phyloP scores from a whole-genome alignment of 345 rosid species.

The Boechera stricta region DNA sequence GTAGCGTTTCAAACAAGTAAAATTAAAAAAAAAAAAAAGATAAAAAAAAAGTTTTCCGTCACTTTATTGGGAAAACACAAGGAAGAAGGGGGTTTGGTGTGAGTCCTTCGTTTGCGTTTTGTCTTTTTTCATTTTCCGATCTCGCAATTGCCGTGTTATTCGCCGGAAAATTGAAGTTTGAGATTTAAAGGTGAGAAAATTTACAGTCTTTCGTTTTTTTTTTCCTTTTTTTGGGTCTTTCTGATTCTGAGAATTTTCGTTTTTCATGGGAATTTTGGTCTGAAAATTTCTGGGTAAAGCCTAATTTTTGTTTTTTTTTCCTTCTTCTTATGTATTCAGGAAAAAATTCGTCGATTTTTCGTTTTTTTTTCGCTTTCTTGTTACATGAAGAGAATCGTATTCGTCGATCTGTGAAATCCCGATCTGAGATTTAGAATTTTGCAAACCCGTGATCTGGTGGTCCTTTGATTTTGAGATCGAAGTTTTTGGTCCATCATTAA shows the following conservation, averaged over 20 bases:
- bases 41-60: constrained; percentile 24
- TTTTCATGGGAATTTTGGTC: background rate
- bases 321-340: background rate
- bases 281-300: background rate
- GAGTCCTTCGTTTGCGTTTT: constrained; percentile 32
- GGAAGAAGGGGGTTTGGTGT: constrained; percentile 43
- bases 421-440: constrained; percentile 38
- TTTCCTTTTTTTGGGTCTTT: background rate
- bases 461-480: constrained; percentile 22
- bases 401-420: constrained; percentile 32
- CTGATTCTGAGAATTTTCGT: background rate
- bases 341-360: background rate
- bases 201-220: background rate
- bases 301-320: too few relatives aligned
- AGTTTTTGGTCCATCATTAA: background rate
- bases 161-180: constrained; percentile 38
- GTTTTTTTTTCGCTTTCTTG: background rate
- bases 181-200: constrained; percentile 23
- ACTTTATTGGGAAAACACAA: constrained; percentile 49
- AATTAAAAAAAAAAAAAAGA: background rate
- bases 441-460: constrained; percentile 13
- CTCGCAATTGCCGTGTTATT: constrained; percentile 49
- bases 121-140: constrained; percentile 36
- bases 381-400: background rate
- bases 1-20: constrained; percentile 45